phyloP scores from a whole-genome alignment of 2,329 filamentous ascomycete genomes.

The Monosporascus ibericus region DNA sequence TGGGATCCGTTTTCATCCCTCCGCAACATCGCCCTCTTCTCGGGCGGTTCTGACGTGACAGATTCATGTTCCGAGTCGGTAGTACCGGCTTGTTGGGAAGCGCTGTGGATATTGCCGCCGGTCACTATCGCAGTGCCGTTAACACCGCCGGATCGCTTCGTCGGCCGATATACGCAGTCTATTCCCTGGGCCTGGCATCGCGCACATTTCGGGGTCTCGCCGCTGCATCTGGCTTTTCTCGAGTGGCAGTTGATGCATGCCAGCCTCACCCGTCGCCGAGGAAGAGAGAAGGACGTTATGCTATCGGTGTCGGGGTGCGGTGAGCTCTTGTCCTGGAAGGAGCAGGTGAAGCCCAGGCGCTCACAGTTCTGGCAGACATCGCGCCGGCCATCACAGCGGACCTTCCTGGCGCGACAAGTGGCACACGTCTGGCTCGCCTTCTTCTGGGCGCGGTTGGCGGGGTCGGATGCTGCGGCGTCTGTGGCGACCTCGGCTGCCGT shows the following conservation, averaged over 20 bases:
- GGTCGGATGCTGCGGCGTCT: constrained; percentile 26
- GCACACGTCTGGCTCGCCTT: constrained; percentile 41
- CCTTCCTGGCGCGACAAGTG: constrained; percentile 50
- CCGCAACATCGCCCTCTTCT: constrained; percentile 24
- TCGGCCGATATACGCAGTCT: constrained; percentile 46
- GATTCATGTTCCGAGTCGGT: constrained; percentile 28
- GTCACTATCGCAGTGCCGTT: constrained; percentile 12
- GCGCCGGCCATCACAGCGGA: constrained; percentile 50
- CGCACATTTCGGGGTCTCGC: constrained; percentile 50
- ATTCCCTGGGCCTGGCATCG: constrained; percentile 46
- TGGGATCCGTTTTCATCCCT: constrained; percentile 26
- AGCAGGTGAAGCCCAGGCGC: constrained; percentile 51
- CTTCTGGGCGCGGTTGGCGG: constrained; percentile 25
- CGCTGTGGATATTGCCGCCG: background rate
- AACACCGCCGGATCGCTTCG: constrained; percentile 23
- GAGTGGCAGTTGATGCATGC: constrained; percentile 54
- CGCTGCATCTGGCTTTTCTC: constrained; percentile 52
- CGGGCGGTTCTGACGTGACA: constrained; percentile 26
- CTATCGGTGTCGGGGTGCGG: constrained; percentile 27
- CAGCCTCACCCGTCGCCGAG: constrained; percentile 48
- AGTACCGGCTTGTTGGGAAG: constrained; percentile 14
- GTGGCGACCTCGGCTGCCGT: constrained; percentile 28
- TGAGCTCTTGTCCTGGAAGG: constrained; percentile 43
- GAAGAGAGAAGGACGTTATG: constrained; percentile 36
- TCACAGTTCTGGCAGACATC: constrained; percentile 53